Base-by-base conservation (phyloP, 176 grass and related monocot species). In the Cenchrus purpureus region DNA sequence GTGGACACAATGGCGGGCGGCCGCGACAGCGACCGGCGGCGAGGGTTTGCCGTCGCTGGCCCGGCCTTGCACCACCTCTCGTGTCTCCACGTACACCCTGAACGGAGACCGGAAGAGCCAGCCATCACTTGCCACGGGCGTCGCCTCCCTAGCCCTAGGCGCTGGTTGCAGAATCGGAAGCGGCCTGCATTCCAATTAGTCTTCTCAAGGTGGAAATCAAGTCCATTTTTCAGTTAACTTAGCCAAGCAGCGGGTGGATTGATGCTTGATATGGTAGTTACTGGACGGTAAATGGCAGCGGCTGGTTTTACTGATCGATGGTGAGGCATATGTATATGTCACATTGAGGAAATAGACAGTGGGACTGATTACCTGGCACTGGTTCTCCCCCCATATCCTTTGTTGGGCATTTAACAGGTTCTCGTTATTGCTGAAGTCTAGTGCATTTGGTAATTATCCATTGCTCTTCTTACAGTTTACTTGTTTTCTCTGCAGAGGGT, bases 11-110 rank as follows among this genome's bases (percentile, higher is more conserved):
- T 29, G 20, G 57, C 40, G 40, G 67, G 67, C 42, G 42, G 57
- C 68, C 8, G 74, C 74, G 50, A 25, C 13, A 15, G 31, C 19
- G 69, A 19, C 12, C 61, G 61, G 29, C 34, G 65, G 7, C 32
- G 64, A 81, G 78, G 29, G 78, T 53, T 12, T 70, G 79, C 65
- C 31, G 13, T 53, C 49, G 16, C 32, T 22, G 78, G 31, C 17
- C 29, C 48, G 17, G 16, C 16, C 10, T 34, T 42, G 50, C 19
- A 25, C 12, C 17, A 10, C 49, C 63, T 80, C 63, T 22, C 6
- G n/a, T 37, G 1, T n/a, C 78, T 68, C 49, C 7, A 7, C 51
- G 8, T 69, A 50, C 51, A 20, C 32, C 31, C 20, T 12, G 8
- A 31, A 29, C 22, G n/a, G 42, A 11, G 1, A 17, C 43, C 1